phyloP scores from a whole-genome alignment of 2,329 filamentous ascomycete genomes.

The Cercospora brassicicola region DNA sequence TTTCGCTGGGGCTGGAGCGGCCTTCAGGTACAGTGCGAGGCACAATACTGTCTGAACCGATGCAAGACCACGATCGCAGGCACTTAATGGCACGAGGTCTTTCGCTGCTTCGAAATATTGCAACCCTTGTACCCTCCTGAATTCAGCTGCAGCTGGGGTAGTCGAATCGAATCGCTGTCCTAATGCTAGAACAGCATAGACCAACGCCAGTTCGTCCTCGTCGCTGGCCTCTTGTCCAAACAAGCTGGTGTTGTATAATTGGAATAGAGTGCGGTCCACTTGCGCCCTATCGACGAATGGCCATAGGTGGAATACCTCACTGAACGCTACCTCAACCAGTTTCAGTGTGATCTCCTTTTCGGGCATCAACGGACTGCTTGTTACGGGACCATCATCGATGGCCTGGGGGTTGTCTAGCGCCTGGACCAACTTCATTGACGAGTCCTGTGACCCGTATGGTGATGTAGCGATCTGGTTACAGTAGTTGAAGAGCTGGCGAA shows the following conservation, averaged over 20 bases:
- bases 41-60: constrained; percentile 25
- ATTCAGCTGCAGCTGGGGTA: neutral
- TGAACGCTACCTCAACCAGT: constrained; percentile 20
- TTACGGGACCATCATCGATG: constrained; percentile 7
- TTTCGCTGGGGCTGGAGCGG: constrained; percentile 15
- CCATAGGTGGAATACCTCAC: constrained; percentile 23
- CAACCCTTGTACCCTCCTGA: constrained; percentile 14
- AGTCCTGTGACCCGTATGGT: constrained; percentile 7
- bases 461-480: constrained; percentile 12
- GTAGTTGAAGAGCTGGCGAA: constrained; percentile 24
- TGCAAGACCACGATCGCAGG: constrained; percentile 24
- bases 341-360: constrained; percentile 9
- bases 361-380: constrained; percentile 17
- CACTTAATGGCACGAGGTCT: constrained; percentile 17
- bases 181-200: constrained; percentile 23
- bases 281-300: constrained; percentile 23
- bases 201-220: constrained; percentile 23
- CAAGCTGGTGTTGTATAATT: constrained; percentile 19
- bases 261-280: constrained; percentile 19
- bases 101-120: constrained; percentile 23
- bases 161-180: constrained; percentile 24
- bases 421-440: constrained; percentile 21
- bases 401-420: constrained; percentile 19
- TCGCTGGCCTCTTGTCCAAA: constrained; percentile 24
- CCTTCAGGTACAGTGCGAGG: constrained; percentile 25